A percentile compares a stretch with the other conserved stretches of the same genome.
Conservation (phyloP, 2,329 filamentous ascomycete species). For the Ascochyta fabae region DNA sequence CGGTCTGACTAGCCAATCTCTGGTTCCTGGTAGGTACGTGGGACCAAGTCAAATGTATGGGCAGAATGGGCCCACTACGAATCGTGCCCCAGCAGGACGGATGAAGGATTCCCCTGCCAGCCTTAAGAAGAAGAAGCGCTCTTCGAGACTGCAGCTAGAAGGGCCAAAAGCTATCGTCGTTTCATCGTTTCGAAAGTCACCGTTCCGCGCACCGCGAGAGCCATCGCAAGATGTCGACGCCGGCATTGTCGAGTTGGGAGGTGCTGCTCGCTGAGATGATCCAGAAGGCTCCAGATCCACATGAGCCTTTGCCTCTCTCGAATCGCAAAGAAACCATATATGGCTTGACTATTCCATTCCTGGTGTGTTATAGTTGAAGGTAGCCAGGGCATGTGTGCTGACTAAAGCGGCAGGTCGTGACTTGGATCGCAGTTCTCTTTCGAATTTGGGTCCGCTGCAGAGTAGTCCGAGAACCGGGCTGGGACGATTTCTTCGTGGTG, state of each 20-base stretch:
- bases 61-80: neutral
- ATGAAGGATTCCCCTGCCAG: conserved; percentile 1
- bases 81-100: neutral
- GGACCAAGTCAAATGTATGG: neutral
- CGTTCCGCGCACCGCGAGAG: conserved; percentile 5
- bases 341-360: conserved; percentile 33
- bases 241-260: conserved; percentile 18
- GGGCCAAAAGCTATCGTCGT: neutral
- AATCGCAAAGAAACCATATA: conserved; percentile 37
- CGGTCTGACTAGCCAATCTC: neutral
- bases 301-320: conserved; percentile 37
- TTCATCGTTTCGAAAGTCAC: conserved; percentile 3
- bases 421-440: conserved; percentile 37
- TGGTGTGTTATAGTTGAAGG: conserved; percentile 25
- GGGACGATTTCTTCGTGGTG: conserved; percentile 45
- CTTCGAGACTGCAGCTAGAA: neutral
- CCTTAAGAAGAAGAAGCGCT: conserved; percentile 6
- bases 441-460: conserved; percentile 39
- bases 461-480: conserved; percentile 43
- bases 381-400: conserved; percentile 1
- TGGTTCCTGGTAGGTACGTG: neutral
- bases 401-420: conserved; percentile 27
- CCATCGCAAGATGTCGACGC: conserved; percentile 15
- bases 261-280: conserved; percentile 28
- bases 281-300: conserved; percentile 30